Percentiles rank a stretch among this genome's conserved stretches.
These are phyloP conservation scores for Tricholoma furcatifolium DNA, from an alignment of 768 basidiomycete genomes.

Conservation along the genomic window DNA sequence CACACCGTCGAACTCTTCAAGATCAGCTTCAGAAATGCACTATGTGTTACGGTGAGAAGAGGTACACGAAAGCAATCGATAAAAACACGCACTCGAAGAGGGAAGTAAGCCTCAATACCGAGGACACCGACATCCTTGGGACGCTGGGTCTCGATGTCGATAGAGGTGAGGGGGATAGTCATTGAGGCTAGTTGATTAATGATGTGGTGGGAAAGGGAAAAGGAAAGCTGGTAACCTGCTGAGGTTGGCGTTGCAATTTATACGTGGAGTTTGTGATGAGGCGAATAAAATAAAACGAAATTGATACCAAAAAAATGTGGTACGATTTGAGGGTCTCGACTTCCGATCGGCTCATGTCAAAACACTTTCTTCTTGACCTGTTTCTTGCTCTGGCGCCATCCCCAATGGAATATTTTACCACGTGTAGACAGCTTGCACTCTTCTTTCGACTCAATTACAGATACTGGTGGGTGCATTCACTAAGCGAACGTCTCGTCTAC, in stretches of 20 bases:
- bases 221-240: conserved; percentile 12
- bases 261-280: conserved; percentile 30
- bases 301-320: conserved; percentile 38
- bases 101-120: conserved; percentile 93
- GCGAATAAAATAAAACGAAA: conserved; percentile 35
- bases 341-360: conserved; percentile 11
- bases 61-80: neutral
- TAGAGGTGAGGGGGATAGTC: conserved; percentile 38
- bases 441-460: neutral
- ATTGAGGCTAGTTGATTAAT: conserved; percentile 22
- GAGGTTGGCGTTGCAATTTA: conserved; percentile 16
- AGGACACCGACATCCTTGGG: conserved; percentile 95
- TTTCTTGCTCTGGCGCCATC: neutral
- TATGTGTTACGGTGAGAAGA: conserved; percentile 28
- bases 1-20: conserved; percentile 93
- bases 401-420: neutral
- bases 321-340: conserved; percentile 33
- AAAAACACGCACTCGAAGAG: conserved; percentile 63
- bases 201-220: conserved; percentile 4
- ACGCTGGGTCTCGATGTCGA: conserved; percentile 48
- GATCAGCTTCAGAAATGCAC: conserved; percentile 95
- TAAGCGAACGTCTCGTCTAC: neutral
- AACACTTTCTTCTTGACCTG: neutral
- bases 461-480: conserved; percentile 3
- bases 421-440: no score